These are phyloP conservation scores for Candida broadrunensis DNA, from an alignment of 805 yeast genomes.

Conservation along the genomic window DNA sequence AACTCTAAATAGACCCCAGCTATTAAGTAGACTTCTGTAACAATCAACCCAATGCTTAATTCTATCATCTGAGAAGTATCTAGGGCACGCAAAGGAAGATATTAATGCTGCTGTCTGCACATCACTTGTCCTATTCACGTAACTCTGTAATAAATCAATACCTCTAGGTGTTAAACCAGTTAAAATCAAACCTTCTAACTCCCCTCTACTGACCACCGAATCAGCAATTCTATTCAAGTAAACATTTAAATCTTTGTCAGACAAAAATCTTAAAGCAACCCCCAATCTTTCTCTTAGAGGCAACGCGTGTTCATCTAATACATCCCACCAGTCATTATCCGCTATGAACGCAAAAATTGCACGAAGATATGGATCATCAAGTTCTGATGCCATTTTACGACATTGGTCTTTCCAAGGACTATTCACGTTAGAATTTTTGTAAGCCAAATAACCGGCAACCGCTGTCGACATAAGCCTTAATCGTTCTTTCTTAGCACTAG, in stretches of 20 bases:
- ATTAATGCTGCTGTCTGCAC: conserved; percentile 89
- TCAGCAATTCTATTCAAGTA: conserved; percentile 71
- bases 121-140: conserved; percentile 85
- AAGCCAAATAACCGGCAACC: conserved; percentile 82
- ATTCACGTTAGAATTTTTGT: conserved; percentile 54
- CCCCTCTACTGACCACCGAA: conserved; percentile 72
- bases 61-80: conserved; percentile 71
- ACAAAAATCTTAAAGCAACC: conserved; percentile 80
- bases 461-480: conserved; percentile 86
- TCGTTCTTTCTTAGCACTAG: conserved; percentile 67
- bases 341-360: conserved; percentile 93
- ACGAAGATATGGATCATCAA: conserved; percentile 84
- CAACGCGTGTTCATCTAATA: conserved; percentile 81
- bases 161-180: conserved; percentile 92
- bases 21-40: conserved; percentile 65
- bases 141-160: conserved; percentile 75
- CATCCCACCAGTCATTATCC: conserved; percentile 96
- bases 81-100: conserved; percentile 76
- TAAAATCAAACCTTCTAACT: conserved; percentile 82
- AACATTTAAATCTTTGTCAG: conserved; percentile 72
- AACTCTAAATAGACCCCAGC: conserved; percentile 75
- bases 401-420: conserved; percentile 94
- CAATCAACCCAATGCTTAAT: conserved; percentile 77
- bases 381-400: conserved; percentile 79
- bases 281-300: conserved; percentile 89